Conservation (phyloP, 2,329 filamentous ascomycete species). For the Didymellaceae sp. region DNA sequence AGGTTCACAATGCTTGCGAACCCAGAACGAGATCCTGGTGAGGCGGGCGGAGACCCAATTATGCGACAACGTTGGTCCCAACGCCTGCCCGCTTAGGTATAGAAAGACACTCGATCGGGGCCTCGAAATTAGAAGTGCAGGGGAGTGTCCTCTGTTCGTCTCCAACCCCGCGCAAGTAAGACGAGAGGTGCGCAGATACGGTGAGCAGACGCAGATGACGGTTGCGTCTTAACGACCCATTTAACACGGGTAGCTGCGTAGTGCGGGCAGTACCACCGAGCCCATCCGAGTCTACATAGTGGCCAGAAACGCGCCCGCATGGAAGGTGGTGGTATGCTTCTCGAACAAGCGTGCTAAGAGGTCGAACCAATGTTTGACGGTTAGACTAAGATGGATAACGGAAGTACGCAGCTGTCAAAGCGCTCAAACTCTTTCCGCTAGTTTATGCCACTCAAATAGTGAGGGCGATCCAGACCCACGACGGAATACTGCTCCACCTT, state of each 20-base stretch:
- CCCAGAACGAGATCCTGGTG: background rate
- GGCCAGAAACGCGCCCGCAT: background rate
- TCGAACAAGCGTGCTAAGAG: background rate
- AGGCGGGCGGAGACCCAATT: slow-evolving; percentile 1
- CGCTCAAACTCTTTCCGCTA: slow-evolving; percentile 7
- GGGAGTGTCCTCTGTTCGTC: background rate
- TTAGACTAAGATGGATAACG: background rate
- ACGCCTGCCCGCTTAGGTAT: background rate
- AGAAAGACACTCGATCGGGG: background rate
- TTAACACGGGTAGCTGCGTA: background rate
- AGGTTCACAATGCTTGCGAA: background rate
- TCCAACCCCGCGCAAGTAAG: background rate
- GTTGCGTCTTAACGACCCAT: background rate
- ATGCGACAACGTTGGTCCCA: background rate
- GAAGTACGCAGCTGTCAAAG: slow-evolving; percentile 7
- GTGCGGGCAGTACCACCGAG: background rate
- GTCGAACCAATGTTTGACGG: slow-evolving; percentile 1
- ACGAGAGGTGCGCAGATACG: background rate
- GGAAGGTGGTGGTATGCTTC: background rate
- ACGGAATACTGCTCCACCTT: too few species aligned
- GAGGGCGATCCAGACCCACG: background rate
- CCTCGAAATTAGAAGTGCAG: background rate
- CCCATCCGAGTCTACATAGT: background rate
- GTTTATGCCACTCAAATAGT: slow-evolving; percentile 1
- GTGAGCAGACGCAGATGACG: background rate